phyloP scores from a whole-genome alignment of 1,139 yeast genomes.

The Pichia sp. region DNA sequence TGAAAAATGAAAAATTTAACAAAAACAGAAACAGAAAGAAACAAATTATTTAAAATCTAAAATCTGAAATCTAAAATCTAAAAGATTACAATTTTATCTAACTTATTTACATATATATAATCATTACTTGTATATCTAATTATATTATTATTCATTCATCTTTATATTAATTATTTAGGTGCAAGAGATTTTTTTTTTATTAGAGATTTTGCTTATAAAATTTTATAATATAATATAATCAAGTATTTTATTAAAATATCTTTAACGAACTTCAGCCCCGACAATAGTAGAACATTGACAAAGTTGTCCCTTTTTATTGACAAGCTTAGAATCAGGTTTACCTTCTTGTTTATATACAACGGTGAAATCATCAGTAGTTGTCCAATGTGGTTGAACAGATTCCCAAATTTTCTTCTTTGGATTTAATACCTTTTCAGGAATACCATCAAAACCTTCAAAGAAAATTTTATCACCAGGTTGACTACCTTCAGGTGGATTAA shows the following conservation, averaged over 20 bases:
- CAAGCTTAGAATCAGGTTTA: constrained; percentile 68
- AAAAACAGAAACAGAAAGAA: too few relatives aligned
- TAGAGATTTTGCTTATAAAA: too few relatives aligned
- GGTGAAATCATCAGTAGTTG: constrained; percentile 69
- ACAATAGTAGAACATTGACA: constrained; percentile 65
- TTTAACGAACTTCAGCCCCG: constrained; percentile 67
- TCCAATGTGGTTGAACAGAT: constrained; percentile 82
- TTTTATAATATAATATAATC: neutral
- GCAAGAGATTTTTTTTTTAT: too few relatives aligned
- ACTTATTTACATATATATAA: too few relatives aligned
- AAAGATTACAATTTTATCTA: neutral
- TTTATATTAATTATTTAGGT: too few relatives aligned
- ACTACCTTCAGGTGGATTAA: constrained; percentile 91
- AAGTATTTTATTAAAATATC: neutral
- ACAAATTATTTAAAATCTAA: too few relatives aligned
- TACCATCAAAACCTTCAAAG: constrained; percentile 84
- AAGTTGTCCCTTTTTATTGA: constrained; percentile 65
- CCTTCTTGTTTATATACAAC: constrained; percentile 79
- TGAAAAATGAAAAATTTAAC: too few relatives aligned
- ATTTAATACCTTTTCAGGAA: constrained; percentile 88
- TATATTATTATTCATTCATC: too few relatives aligned
- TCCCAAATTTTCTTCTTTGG: constrained; percentile 99
- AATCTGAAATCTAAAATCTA: neutral
- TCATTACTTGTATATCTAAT: too few relatives aligned
- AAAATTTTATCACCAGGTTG: constrained; percentile 94